Base-by-base conservation (phyloP, 2,329 filamentous ascomycete genomes). In the Incumbomyces lentus region DNA sequence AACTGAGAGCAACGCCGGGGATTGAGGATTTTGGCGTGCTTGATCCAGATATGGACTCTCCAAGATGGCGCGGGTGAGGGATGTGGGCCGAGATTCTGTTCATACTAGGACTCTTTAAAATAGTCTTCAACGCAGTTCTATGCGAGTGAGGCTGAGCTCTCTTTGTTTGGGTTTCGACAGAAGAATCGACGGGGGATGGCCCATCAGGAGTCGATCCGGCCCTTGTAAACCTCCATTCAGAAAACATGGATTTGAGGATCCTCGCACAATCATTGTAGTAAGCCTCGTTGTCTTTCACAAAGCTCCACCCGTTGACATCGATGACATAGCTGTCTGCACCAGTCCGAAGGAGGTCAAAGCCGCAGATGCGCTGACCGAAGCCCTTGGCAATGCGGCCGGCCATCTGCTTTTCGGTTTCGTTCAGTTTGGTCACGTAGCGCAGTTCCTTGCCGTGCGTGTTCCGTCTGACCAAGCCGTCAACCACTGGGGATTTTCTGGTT, bases 291-390 rank as follows among this genome's bases (percentile, higher is more conserved):
- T 98, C 93, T 64, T 98, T 98, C 64, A 98, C 92, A 59, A 98
- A 98, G 61, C 90, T 96, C 93, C 93, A 98, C 11, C 92, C 92
- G 63, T 98, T 98, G 57, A 98, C 92, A 59, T 98, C 92, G 55
- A 98, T 98, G 40, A 98, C 92, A 66, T 87, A 98, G 62, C 90
- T 96, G 63, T 86, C 86, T 13, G 88, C 86, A 41, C 80, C 82
- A 11, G 89, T 87, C 22, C 93, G 82, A 47, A 98, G 72, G 50
- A 98, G 74, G 62, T 98, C 92, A 59, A 98, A 98, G 0, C 92
- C 92, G 61, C 92, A 98, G 2, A 98, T 89, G 46, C 87, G 76
- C 64, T 98, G 92, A 0, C 90, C 92, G 64, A 98, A 98, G 0
- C 87, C 84, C 37, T 80, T 82, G 2, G 89, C 87, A 49, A 98